These are phyloP conservation scores for Globisporangium cederbergense DNA, from an alignment of 352 stramenopile genomes.

Conservation along the genomic window DNA sequence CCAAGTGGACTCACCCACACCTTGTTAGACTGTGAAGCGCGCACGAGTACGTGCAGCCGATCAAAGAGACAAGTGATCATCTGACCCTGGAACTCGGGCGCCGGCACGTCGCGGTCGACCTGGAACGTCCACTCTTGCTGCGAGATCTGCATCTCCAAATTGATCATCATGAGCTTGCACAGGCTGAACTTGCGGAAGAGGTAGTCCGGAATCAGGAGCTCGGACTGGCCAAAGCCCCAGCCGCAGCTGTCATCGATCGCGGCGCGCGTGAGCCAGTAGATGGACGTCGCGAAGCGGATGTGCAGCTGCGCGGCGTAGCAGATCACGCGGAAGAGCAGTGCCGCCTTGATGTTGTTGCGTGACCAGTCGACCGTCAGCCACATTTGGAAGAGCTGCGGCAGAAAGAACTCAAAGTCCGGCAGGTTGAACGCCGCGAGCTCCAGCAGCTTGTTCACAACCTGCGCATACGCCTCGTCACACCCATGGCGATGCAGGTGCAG, in stretches of 20 bases:
- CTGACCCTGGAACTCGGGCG: conserved; percentile 46
- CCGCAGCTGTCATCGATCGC: conserved; percentile 78
- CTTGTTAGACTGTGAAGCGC: conserved; percentile 22
- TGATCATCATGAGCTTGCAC: conserved; percentile 80
- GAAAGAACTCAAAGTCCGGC: conserved; percentile 82
- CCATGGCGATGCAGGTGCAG: conserved; percentile 78
- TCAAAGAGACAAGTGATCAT: conserved; percentile 71
- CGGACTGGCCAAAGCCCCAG: conserved; percentile 76
- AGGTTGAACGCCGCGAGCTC: conserved; percentile 58
- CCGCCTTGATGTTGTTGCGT: conserved; percentile 71
- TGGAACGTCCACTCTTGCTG: conserved; percentile 57
- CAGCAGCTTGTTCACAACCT: conserved; percentile 69
- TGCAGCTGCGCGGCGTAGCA: conserved; percentile 70
- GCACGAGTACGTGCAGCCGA: conserved; percentile 50
- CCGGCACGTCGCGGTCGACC: conserved; percentile 60
- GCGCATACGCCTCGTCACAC: conserved; percentile 67
- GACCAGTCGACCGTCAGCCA: conserved; percentile 80
- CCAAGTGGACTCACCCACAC: conserved; percentile 34
- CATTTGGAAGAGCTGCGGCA: conserved; percentile 82
- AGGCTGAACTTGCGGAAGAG: conserved; percentile 76
- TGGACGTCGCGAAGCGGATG: conserved; percentile 69
- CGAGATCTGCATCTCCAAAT: conserved; percentile 80
- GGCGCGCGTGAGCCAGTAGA: conserved; percentile 80
- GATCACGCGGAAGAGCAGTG: conserved; percentile 69
- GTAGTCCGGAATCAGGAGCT: conserved; percentile 71